Conservation (phyloP, 2,329 filamentous ascomycete species). For the Cladobotryum protrusum region DNA sequence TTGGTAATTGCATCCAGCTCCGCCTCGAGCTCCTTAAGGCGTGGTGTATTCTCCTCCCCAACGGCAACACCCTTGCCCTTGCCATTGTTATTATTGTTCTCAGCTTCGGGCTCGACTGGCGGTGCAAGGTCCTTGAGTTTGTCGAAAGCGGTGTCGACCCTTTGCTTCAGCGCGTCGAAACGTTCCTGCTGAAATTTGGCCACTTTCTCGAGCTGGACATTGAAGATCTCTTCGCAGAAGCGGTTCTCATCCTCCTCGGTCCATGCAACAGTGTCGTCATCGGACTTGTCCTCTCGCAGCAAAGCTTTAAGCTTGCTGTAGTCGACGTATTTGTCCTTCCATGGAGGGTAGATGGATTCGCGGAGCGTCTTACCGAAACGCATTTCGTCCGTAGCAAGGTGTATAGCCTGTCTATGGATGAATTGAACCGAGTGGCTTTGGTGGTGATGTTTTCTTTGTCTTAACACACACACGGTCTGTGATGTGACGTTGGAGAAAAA, state of each 20-base stretch:
- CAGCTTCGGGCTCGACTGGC: conserved; percentile 47
- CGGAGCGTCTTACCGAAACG: conserved; percentile 87
- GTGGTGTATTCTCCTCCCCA: conserved; percentile 40
- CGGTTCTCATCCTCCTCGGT: conserved; percentile 88
- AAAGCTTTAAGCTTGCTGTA: conserved; percentile 89
- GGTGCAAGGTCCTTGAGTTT: conserved; percentile 75
- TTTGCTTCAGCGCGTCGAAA: conserved; percentile 51
- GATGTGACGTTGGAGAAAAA: no score
- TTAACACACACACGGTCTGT: no score
- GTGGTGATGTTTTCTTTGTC: no score
- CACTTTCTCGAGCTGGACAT: conserved; percentile 91
- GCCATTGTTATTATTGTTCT: conserved; percentile 16
- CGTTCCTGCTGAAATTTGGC: conserved; percentile 79
- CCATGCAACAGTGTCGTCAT: conserved; percentile 64
- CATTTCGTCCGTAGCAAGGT: conserved; percentile 47
- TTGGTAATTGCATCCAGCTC: conserved; percentile 85
- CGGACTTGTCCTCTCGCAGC: conserved; percentile 65
- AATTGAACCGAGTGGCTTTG: not conserved
- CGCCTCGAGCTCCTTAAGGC: conserved; percentile 63
- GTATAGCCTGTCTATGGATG: not conserved
- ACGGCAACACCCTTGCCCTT: conserved; percentile 32
- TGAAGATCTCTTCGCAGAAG: conserved; percentile 93
- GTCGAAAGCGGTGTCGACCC: conserved; percentile 52
- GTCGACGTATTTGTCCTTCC: conserved; percentile 92
- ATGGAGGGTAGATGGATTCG: conserved; percentile 73